These are phyloP conservation scores for Dendrobium officinale DNA, from an alignment of 106 monocot genomes.

Conservation along the genomic window DNA sequence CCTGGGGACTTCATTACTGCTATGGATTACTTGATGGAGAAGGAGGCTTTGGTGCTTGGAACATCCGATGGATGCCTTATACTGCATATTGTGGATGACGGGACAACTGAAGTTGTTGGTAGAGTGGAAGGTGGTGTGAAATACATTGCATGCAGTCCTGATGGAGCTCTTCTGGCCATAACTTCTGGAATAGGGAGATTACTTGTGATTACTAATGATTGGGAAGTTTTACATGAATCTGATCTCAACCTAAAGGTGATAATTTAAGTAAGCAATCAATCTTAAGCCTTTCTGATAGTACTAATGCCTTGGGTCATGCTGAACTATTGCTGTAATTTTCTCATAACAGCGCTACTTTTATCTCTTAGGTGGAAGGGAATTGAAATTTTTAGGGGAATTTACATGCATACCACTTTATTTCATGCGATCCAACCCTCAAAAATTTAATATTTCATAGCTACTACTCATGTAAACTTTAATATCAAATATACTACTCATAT, in stretches of 20 bases:
- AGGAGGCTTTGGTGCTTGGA: constrained; percentile 74
- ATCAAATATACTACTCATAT: too few relatives aligned
- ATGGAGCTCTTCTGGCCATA: constrained; percentile 86
- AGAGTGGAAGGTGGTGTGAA: constrained; percentile 81
- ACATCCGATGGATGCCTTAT: constrained; percentile 58
- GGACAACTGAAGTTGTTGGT: constrained; percentile 71
- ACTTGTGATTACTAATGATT: constrained; percentile 84
- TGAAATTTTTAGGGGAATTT: too few relatives aligned
- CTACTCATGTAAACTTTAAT: too few relatives aligned
- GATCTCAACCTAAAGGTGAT: constrained; percentile 41
- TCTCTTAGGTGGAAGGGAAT: too few relatives aligned
- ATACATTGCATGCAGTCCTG: constrained; percentile 71
- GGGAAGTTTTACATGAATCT: constrained; percentile 88
- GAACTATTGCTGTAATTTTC: background rate
- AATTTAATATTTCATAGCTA: too few relatives aligned
- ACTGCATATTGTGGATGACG: constrained; percentile 44
- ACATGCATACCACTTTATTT: too few relatives aligned
- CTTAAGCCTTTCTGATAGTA: background rate
- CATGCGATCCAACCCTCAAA: too few relatives aligned
- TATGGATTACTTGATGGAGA: constrained; percentile 90
- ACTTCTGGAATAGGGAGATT: constrained; percentile 71
- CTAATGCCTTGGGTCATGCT: background rate
- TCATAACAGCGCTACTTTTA: background rate
- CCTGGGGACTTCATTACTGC: constrained; percentile 53
- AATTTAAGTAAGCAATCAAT: constrained; percentile 35